Base-by-base conservation (phyloP, 2,329 filamentous ascomycete species). In the Aspergillus persii region DNA sequence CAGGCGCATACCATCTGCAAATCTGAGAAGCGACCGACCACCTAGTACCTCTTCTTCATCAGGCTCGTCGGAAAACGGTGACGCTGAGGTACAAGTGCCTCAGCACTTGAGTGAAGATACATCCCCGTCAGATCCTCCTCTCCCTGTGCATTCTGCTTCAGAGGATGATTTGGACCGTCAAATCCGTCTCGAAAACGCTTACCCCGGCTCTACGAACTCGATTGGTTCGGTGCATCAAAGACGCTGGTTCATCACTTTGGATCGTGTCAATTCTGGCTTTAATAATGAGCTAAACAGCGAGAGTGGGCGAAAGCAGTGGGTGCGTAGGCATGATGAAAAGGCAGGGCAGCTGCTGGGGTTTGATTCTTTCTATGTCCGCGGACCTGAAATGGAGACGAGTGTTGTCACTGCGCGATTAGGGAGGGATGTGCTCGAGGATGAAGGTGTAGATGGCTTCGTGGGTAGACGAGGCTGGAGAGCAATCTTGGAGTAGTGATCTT, bases 221-320 rank as follows among this genome's bases (percentile, higher is more conserved):
- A 86, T 91, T 46, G 85, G 83, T 5, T 89, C 87, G 41, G 77
- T 90, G 3, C 83, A 90, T 65, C 87, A 90, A 70, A 81, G 88
- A 4, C 79, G 80, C 47, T 91, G 87, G 89, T 89, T 84, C 60
- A 66, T 90, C 18, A 83, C 83, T 9, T 76, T 91, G 1, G 88
- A 91, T 66, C 79, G 85, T 11, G 70, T 68, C 29, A 82, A 79
- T 4, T 86, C 83, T 53, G 87, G 87, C 4, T 89, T 90, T 57
- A 70, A 62, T 30, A 56, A 44, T 30, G 57, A 57, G 29, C 49
- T 53, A 30, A 39, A 52, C 2, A 50, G 53, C n/a, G 29, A 46
- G 5, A n/a, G 55, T 2, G 57, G 56, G 26, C 62, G 65, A 47
- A 68, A 69, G 44, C 53, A 50, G 3, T 77, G 75, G 76, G 62